Evolutionary conservation across 768 basidiomycete genomes (phyloP), one percentile per base, ranked within the genome.

Genomic region (Rhizopogon vinicolor): DNA sequence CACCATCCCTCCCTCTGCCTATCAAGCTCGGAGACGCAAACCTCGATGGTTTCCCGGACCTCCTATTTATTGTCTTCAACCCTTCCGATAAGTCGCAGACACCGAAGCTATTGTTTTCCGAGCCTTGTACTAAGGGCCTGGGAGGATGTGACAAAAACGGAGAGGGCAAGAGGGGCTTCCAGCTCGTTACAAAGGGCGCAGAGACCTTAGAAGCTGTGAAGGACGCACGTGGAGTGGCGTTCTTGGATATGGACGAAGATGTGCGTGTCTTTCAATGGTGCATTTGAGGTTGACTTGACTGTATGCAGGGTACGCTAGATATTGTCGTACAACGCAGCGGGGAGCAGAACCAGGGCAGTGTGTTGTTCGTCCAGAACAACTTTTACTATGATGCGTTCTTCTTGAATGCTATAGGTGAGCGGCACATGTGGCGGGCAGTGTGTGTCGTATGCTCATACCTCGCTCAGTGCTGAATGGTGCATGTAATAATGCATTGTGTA

Each of bases 341-440:
- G 2, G 72, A 74, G 4, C 82, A 84, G 51, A 80, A 81, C 2
- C 74, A 72, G 43, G 87, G 87, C 13, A 83, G 79, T 41, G 72
- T 91, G 16, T 64, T 83, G 5, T 96, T 99, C 65, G 75, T 99
- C 46, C 93, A 96, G 72, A 99, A 99, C 65, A 98, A 98, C 69
- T 91, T 95, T 64, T 98, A 96, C 64, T 94, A 94, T 65, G 97
- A 99, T 60, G 96, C 97, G 0, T 99, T 99, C 77, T 99, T 98
- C 82, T 78, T 98, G 51, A 98, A 98, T 66, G 93, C 97, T 2
- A 90, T 94, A 42, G 88, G 95, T 96, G 42, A 43, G 84, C 72
- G 3, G 18, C 13, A 22, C 9, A 52, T 13, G 19, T 12, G 25
- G 29, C 7, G 6, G 41, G 22, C 22, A 16, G 29, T 40, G 33